Evolutionary conservation across 805 yeast species (phyloP).

Genomic region (Candida odintsovae): DNA sequence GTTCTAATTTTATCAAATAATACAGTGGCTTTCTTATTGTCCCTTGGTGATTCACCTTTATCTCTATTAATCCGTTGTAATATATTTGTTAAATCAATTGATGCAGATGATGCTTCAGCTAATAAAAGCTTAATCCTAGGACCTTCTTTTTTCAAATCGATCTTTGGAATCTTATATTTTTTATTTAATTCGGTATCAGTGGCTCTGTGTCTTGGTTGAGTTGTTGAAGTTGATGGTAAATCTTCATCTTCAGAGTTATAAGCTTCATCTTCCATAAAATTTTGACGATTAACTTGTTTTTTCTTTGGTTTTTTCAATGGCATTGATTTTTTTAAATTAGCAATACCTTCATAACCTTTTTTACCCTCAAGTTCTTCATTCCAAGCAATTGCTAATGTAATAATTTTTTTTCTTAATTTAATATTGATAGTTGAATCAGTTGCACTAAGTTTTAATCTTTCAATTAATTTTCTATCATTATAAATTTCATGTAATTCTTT

Average conservation of each 20-base stretch:
- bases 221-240: slow-evolving; percentile 7
- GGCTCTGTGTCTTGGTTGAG: neutral
- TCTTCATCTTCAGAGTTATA: slow-evolving; percentile 33
- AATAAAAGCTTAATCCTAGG: slow-evolving; percentile 65
- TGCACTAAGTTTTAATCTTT: slow-evolving; percentile 50
- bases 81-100: slow-evolving; percentile 64
- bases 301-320: slow-evolving; percentile 30
- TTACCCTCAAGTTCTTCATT: slow-evolving; percentile 44
- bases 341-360: slow-evolving; percentile 44
- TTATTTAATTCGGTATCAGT: slow-evolving; percentile 31
- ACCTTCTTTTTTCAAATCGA: slow-evolving; percentile 62
- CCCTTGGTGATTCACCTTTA: slow-evolving; percentile 50
- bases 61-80: slow-evolving; percentile 37
- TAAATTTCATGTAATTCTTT: slow-evolving; percentile 36
- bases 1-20: slow-evolving; percentile 71
- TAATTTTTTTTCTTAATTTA: slow-evolving; percentile 41
- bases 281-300: slow-evolving; percentile 7
- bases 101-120: slow-evolving; percentile 69
- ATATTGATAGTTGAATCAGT: slow-evolving; percentile 38
- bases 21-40: slow-evolving; percentile 52
- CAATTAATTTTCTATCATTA: slow-evolving; percentile 62
- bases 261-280: slow-evolving; percentile 49
- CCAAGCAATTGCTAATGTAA: slow-evolving; percentile 63
- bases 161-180: slow-evolving; percentile 58
- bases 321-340: slow-evolving; percentile 37